These are phyloP conservation scores for Hypocrella siamensis DNA, from an alignment of 2,329 filamentous ascomycete genomes.

Conservation along the genomic window DNA sequence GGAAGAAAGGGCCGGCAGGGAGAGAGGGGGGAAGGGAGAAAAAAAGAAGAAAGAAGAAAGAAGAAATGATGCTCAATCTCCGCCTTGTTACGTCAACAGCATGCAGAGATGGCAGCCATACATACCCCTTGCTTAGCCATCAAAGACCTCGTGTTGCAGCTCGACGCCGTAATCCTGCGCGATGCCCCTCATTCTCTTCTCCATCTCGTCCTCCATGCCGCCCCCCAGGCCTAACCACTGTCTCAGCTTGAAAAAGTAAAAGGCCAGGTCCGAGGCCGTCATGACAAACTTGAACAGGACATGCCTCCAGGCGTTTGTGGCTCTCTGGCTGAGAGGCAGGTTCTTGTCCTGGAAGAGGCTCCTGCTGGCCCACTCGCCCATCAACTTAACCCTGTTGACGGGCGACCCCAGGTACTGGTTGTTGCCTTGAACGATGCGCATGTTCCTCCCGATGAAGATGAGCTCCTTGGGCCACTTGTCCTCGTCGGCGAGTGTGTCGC, in stretches of 20 bases:
- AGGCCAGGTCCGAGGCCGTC: slow-evolving; percentile 61
- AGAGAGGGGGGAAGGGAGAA: background rate
- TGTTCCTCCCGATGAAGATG: slow-evolving; percentile 80
- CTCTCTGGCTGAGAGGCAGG: slow-evolving; percentile 43
- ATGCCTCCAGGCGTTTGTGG: slow-evolving; percentile 59
- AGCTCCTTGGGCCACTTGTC: slow-evolving; percentile 81
- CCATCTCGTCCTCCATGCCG: slow-evolving; percentile 91
- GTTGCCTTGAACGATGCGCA: slow-evolving; percentile 86
- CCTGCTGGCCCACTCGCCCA: slow-evolving; percentile 74
- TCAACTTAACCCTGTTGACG: slow-evolving; percentile 88
- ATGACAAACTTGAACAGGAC: slow-evolving; percentile 69
- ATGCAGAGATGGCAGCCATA: background rate
- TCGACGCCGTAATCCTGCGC: slow-evolving; percentile 87
- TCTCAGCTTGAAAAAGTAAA: slow-evolving; percentile 63
- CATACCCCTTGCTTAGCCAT: slow-evolving; percentile 54
- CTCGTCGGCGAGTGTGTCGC: slow-evolving; percentile 65
- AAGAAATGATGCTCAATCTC: background rate
- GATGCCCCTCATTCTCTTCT: slow-evolving; percentile 72
- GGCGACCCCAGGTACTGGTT: slow-evolving; percentile 83
- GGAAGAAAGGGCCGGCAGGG: background rate
- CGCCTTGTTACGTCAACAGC: background rate
- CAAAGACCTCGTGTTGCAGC: slow-evolving; percentile 75
- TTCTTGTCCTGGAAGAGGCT: slow-evolving; percentile 64
- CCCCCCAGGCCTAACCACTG: slow-evolving; percentile 63
- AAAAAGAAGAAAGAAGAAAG: background rate